These are phyloP conservation scores for Vigna hirtella DNA, from an alignment of 306 rosid species.

Conservation along the genomic window DNA sequence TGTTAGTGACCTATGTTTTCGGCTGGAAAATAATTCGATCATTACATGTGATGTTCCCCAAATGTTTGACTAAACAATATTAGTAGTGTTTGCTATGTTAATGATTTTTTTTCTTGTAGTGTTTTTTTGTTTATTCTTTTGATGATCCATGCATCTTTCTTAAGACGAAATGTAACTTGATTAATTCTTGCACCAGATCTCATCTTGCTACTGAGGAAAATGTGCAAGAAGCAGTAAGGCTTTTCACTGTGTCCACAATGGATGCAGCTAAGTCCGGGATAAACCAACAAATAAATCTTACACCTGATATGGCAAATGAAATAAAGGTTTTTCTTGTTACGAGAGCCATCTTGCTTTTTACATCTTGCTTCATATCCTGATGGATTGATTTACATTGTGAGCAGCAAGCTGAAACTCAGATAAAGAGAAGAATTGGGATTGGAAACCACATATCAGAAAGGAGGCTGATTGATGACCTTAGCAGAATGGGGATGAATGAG, in stretches of 20 bases:
- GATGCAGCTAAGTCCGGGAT: constrained; percentile 97
- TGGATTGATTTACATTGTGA: constrained; percentile 21
- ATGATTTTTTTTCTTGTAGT: not conserved
- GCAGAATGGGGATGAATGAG: constrained; percentile 95
- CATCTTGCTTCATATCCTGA: constrained; percentile 29
- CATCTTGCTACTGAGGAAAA: constrained; percentile 80
- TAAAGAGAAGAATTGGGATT: constrained; percentile 96
- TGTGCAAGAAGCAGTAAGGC: constrained; percentile 90
- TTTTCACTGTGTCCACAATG: constrained; percentile 91
- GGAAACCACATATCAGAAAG: constrained; percentile 97
- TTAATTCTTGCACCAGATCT: constrained; percentile 58
- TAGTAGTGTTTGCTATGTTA: not conserved
- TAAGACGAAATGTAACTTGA: constrained; percentile 2
- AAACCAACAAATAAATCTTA: constrained; percentile 84
- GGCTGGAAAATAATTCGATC: constrained; percentile 3
- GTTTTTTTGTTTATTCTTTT: constrained; percentile 24
- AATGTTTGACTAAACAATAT: constrained; percentile 10
- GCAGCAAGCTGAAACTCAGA: constrained; percentile 99
- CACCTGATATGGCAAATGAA: constrained; percentile 89
- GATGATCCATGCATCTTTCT: constrained; percentile 29
- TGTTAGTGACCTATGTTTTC: not conserved
- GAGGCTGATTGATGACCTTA: constrained; percentile 88
- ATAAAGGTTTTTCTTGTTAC: constrained; percentile 70
- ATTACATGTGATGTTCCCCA: constrained; percentile 20
- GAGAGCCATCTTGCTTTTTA: constrained; percentile 10